phyloP scores from a whole-genome alignment of 2,329 filamentous ascomycete species.

The Xylariaceae sp. region DNA sequence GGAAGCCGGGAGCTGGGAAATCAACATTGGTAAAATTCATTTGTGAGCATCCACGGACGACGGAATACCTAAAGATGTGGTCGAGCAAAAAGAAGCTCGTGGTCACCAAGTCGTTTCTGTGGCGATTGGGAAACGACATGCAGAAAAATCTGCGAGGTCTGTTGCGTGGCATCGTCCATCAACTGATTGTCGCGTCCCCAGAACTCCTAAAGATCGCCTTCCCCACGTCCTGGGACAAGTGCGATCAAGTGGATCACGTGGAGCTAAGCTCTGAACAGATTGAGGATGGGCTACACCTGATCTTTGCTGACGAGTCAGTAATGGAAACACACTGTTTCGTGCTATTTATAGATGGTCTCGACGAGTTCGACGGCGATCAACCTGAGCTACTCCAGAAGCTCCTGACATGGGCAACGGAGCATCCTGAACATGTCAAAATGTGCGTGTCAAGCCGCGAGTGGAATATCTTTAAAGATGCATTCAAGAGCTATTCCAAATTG shows the following conservation, averaged over 20 bases:
- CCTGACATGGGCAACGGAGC: slow-evolving; percentile 10
- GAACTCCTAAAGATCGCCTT: slow-evolving; percentile 14
- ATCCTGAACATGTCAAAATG: slow-evolving; percentile 11
- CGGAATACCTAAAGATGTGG: slow-evolving; percentile 9
- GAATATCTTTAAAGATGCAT: slow-evolving; percentile 14
- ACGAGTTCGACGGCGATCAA: slow-evolving; percentile 21
- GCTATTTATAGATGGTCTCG: slow-evolving; percentile 20
- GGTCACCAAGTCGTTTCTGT: slow-evolving; percentile 19
- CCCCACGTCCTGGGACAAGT: slow-evolving; percentile 12
- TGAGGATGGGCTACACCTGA: slow-evolving; percentile 5
- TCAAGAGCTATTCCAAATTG: slow-evolving; percentile 10
- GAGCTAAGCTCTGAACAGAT: slow-evolving; percentile 9
- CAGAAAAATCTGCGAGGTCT: slow-evolving; percentile 22
- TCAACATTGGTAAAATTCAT: slow-evolving; percentile 25
- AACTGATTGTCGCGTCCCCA: slow-evolving; percentile 8
- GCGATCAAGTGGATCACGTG: neutral
- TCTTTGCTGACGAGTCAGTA: neutral
- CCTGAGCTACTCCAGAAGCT: slow-evolving; percentile 12
- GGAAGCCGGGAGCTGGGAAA: slow-evolving; percentile 24
- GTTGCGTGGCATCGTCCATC: slow-evolving; percentile 16
- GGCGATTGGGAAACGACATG: slow-evolving; percentile 17
- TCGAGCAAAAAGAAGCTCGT: slow-evolving; percentile 5
- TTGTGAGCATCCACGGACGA: slow-evolving; percentile 2
- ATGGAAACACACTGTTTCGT: slow-evolving; percentile 7
- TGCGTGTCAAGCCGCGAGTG: slow-evolving; percentile 24